phyloP scores from a whole-genome alignment of 495 filamentous ascomycete species.

The Glutinoglossum americanum region DNA sequence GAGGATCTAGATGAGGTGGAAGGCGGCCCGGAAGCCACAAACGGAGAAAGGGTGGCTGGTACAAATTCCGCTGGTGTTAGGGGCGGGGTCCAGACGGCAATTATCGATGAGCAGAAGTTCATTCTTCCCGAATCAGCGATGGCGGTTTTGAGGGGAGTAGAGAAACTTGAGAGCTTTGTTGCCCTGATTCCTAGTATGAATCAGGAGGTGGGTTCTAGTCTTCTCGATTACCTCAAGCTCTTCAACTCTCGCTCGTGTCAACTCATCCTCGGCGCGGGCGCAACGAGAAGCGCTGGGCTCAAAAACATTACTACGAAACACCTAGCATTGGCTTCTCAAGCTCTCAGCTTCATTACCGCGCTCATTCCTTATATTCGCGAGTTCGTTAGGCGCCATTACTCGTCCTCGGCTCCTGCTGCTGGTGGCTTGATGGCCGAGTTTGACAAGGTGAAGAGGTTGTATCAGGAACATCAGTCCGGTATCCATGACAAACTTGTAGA shows the following conservation, averaged over 20 bases:
- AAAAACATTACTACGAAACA: slow-evolving; percentile 96
- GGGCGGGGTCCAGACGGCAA: slow-evolving; percentile 47
- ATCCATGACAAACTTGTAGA: slow-evolving; percentile 93
- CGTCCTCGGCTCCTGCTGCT: slow-evolving; percentile 28
- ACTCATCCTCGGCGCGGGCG: slow-evolving; percentile 84
- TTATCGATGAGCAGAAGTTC: slow-evolving; percentile 68
- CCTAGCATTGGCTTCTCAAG: slow-evolving; percentile 78
- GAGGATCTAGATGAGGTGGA: slow-evolving; percentile 14
- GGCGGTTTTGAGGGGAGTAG: slow-evolving; percentile 56
- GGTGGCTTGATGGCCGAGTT: slow-evolving; percentile 57
- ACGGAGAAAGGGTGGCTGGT: slow-evolving; percentile 7
- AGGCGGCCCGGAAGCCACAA: slow-evolving; percentile 8
- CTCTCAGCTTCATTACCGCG: slow-evolving; percentile 67
- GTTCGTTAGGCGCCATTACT: slow-evolving; percentile 57
- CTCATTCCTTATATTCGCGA: slow-evolving; percentile 82
- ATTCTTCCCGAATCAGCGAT: slow-evolving; percentile 68
- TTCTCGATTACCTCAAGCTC: slow-evolving; percentile 56
- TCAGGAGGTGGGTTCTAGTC: slow-evolving; percentile 49
- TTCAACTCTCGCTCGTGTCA: slow-evolving; percentile 92
- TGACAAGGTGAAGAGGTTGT: slow-evolving; percentile 73
- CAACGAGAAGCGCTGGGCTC: slow-evolving; percentile 71
- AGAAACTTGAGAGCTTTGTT: slow-evolving; percentile 62
- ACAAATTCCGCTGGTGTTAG: slow-evolving; percentile 35
- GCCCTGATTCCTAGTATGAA: slow-evolving; percentile 73
- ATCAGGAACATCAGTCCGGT: slow-evolving; percentile 78